A percentile compares a stretch with the other conserved stretches of the same genome.
phyloP scores from a whole-genome alignment of 2,329 filamentous ascomycete genomes.

The Pseudopithomyces maydicus region DNA sequence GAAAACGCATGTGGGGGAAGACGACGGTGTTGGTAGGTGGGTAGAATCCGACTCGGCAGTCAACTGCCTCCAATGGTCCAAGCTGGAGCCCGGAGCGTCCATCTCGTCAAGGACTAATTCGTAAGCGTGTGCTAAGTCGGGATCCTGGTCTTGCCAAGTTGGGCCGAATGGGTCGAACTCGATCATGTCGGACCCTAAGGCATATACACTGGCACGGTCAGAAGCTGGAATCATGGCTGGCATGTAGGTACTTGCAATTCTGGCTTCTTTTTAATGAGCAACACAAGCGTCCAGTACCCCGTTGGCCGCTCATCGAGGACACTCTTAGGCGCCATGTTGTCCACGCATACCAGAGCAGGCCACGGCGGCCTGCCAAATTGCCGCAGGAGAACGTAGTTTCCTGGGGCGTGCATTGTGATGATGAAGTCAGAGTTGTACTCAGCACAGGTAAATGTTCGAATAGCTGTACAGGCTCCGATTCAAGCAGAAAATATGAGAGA shows the following conservation, averaged over 20 bases:
- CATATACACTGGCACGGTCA: neutral
- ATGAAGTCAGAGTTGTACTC: neutral
- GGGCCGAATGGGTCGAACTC: conserved; percentile 16
- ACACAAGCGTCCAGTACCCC: conserved; percentile 16
- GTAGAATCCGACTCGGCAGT: neutral
- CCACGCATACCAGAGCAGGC: conserved; percentile 26
- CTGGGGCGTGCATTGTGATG: conserved; percentile 7
- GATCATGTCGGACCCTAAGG: neutral
- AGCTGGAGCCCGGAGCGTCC: neutral
- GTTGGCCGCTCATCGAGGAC: conserved; percentile 14
- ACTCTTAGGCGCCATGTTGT: conserved; percentile 19
- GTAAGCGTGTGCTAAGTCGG: conserved; percentile 18
- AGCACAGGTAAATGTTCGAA: neutral
- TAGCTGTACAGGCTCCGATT: neutral
- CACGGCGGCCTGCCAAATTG: conserved; percentile 11
- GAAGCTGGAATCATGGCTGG: neutral
- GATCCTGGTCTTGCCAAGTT: neutral
- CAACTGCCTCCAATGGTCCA: conserved; percentile 2
- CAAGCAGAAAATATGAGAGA: no score
- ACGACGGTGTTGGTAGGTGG: neutral
- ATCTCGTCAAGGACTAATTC: neutral
- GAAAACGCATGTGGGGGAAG: neutral
- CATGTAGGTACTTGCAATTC: conserved; percentile 20
- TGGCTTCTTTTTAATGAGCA: conserved; percentile 16
- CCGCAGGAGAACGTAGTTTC: conserved; percentile 18